These are phyloP conservation scores for Talaromyces sp. DNA, from an alignment of 2,329 filamentous ascomycete species.

Conservation along the genomic window DNA sequence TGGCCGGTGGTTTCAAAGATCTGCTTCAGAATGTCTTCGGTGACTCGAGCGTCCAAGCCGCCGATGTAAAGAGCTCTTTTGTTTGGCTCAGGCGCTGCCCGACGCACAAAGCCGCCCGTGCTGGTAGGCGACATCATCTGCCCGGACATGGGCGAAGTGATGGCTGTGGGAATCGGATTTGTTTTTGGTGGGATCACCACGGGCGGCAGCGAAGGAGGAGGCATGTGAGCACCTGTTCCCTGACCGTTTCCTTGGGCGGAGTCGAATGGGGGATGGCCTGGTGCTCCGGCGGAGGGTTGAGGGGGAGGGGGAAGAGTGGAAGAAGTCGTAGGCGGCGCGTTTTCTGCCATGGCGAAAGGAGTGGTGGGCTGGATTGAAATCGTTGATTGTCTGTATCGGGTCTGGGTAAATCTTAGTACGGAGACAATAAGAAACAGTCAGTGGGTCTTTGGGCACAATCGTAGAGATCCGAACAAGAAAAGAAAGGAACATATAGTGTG, in stretches of 20 bases:
- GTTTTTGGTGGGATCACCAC: constrained; percentile 91
- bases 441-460: constrained; percentile 7
- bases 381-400: background rate
- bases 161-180: constrained; percentile 89
- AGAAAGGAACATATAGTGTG: background rate
- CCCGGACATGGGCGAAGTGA: constrained; percentile 79
- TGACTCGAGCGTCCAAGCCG: constrained; percentile 89
- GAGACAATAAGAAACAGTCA: background rate
- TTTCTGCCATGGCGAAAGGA: constrained; percentile 69
- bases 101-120: constrained; percentile 75
- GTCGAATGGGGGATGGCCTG: constrained; percentile 65
- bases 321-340: constrained; percentile 59
- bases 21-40: constrained; percentile 91
- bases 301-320: constrained; percentile 68
- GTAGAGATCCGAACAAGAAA: background rate
- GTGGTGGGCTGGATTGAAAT: constrained; percentile 7
- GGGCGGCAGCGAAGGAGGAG: constrained; percentile 78
- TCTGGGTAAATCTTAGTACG: constrained; percentile 5
- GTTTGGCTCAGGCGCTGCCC: constrained; percentile 94
- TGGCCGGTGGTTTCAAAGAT: constrained; percentile 99
- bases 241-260: constrained; percentile 67
- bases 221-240: constrained; percentile 72
- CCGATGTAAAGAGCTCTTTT: constrained; percentile 97
- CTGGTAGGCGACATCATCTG: constrained; percentile 81
- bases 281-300: constrained; percentile 65